Base-by-base conservation (phyloP, 441 rosid species). In the Mallotus repandus region DNA sequence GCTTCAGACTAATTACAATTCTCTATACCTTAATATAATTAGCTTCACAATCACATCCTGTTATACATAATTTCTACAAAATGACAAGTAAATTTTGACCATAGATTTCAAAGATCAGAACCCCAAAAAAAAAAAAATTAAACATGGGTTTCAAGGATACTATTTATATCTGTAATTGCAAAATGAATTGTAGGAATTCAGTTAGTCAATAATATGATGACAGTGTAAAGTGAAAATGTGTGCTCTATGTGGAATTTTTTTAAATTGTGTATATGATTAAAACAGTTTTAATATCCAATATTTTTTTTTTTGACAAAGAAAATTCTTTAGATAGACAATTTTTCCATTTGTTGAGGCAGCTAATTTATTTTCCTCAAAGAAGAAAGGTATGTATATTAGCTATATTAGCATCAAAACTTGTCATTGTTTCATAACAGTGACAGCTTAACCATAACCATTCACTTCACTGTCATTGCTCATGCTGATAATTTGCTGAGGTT, bases 401-500 rank as follows among this genome's bases (percentile, higher is more conserved):
- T 53, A 69, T 53, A 69, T 63, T 35, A 68, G 68, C 70, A 74
- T 78, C 73, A 76, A 65, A 38, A 76, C 74, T 69, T 80, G 85
- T 80, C 85, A 84, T 85, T 83, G 87, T 50, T 38, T 74, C 59
- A 74, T 74, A 81, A 86, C 83, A 86, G 71, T 63, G 92, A 88
- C 89, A 80, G 79, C 84, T 80, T 77, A 86, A 84, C 86, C 63
- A 80, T 80, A 82, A 68, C 78, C 71, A 59, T 70, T 69, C 80
- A 74, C 71, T 73, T 77, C 67, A 41, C 76, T 78, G 63, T 70
- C 81, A 76, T 19, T 66, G 11, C 38, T 61, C 59, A 71, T 71
- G 68, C 50, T 70, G 73, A 70, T 58, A 45, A 21, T 69, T 45
- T 65, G 81, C 67, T 29, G 69, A 70, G 22, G 54, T 63, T 58